phyloP scores from a whole-genome alignment of 345 rosid genomes.

The Mercurialis annua region DNA sequence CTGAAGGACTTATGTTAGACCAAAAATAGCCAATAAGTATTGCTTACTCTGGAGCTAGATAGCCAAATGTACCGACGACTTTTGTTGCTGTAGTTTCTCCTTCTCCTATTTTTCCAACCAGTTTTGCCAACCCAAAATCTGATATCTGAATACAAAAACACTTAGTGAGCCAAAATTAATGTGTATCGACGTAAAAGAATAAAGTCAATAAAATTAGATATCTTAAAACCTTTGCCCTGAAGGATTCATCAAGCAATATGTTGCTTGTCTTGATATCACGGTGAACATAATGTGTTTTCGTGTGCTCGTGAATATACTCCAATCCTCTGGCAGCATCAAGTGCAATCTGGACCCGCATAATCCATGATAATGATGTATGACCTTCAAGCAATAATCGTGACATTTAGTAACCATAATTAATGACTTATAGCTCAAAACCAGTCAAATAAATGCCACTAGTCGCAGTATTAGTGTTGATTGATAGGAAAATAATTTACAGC shows the following conservation, averaged over 20 bases:
- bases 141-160: constrained; percentile 56
- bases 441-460: neutral
- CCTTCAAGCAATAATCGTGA: constrained; percentile 45
- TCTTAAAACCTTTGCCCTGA: constrained; percentile 76
- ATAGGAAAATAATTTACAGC: neutral
- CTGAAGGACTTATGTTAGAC: constrained; percentile 8
- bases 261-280: constrained; percentile 95
- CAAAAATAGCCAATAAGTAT: constrained; percentile 1
- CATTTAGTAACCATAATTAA: neutral
- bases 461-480: neutral
- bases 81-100: constrained; percentile 80
- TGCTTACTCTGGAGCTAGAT: constrained; percentile 93
- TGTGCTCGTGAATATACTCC: constrained; percentile 95
- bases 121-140: constrained; percentile 93
- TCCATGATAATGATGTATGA: constrained; percentile 83
- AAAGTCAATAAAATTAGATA: constrained; percentile 4
- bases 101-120: constrained; percentile 68
- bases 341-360: constrained; percentile 82
- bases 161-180: neutral
- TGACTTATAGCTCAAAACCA: neutral
- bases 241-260: constrained; percentile 76
- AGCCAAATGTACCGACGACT: constrained; percentile 97
- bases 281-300: constrained; percentile 91
- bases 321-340: constrained; percentile 93
- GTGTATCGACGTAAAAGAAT: neutral